Evolutionary conservation across 257 asterid genomes (phyloP).

Genomic region (Ophiorrhiza pumila): DNA sequence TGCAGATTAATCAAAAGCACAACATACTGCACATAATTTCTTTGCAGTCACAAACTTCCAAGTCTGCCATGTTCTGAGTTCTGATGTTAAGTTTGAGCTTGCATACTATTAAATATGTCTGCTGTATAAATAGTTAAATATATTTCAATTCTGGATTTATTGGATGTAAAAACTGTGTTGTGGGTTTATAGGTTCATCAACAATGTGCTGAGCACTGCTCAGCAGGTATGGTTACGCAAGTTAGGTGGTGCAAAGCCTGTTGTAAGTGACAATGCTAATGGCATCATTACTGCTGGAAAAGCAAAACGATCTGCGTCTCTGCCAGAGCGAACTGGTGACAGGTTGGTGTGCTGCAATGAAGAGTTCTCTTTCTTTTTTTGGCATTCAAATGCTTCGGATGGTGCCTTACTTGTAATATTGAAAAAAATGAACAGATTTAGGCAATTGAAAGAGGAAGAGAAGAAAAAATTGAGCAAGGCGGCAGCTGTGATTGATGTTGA

Average conservation of each 20-base stretch:
- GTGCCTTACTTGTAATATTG: constrained; percentile 17
- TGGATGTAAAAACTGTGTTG: neutral
- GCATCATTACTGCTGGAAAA: constrained; percentile 93
- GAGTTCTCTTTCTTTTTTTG: neutral
- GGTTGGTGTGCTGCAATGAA: constrained; percentile 41
- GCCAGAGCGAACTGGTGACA: constrained; percentile 64
- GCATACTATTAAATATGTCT: neutral
- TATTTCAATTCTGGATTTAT: neutral
- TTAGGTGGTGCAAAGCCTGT: constrained; percentile 92
- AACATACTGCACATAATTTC: neutral
- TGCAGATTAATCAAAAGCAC: neutral
- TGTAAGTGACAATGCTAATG: constrained; percentile 82
- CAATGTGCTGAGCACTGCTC: constrained; percentile 94
- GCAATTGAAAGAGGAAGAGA: constrained; percentile 78
- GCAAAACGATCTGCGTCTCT: constrained; percentile 75
- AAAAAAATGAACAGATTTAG: constrained; percentile 57
- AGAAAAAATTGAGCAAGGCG: constrained; percentile 48
- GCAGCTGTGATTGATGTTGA: constrained; percentile 46
- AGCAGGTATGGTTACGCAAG: constrained; percentile 96
- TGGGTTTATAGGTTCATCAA: constrained; percentile 71
- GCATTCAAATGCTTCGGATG: constrained; percentile 12
- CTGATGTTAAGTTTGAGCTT: neutral
- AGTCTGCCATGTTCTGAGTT: neutral
- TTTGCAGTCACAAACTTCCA: neutral
- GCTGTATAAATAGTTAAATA: neutral